Percentiles rank a stretch among this genome's conserved stretches.
Conservation (phyloP, 371 early-diverging fungal species). For the Blakeslea trispora region DNA sequence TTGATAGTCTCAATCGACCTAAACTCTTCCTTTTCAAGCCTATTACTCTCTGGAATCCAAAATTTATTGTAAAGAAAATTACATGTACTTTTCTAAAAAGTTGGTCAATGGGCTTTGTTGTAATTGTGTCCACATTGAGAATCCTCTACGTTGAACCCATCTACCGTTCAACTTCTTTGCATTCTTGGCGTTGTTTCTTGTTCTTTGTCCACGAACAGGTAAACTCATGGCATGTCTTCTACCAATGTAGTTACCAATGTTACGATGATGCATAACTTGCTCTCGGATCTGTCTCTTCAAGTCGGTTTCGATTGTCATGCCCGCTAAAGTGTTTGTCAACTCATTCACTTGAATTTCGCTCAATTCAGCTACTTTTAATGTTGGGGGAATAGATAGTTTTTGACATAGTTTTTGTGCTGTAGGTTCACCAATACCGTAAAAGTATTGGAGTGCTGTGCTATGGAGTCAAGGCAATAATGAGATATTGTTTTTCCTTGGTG, state of each 20-base stretch:
- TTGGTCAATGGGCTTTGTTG: conserved; percentile 35
- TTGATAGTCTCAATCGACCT: too few relatives aligned
- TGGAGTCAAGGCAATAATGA: background rate
- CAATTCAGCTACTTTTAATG: conserved; percentile 81
- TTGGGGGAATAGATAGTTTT: conserved; percentile 75
- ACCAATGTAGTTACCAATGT: conserved; percentile 84
- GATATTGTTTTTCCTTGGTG: background rate
- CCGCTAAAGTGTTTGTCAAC: conserved; percentile 79
- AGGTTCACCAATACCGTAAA: conserved; percentile 90
- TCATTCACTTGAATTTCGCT: conserved; percentile 86
- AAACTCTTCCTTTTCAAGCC: conserved; percentile 7
- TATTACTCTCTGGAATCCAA: background rate
- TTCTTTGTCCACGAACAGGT: conserved; percentile 92
- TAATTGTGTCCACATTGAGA: conserved; percentile 38
- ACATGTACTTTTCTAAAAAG: conserved; percentile 39
- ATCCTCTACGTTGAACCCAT: conserved; percentile 54
- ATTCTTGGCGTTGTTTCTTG: conserved; percentile 86
- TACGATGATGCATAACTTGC: conserved; percentile 79
- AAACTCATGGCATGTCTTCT: conserved; percentile 83
- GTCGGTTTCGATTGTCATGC: conserved; percentile 92
- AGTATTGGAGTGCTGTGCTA: conserved; percentile 71
- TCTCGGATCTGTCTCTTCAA: conserved; percentile 78
- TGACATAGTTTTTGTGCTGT: conserved; percentile 79
- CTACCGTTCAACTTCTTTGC: conserved; percentile 85
- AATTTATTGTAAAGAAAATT: conserved; percentile 10